Percentiles rank a stretch among this genome's conserved stretches.
phyloP scores from a whole-genome alignment of 208 protist species.

The Phytomonas serpens region DNA sequence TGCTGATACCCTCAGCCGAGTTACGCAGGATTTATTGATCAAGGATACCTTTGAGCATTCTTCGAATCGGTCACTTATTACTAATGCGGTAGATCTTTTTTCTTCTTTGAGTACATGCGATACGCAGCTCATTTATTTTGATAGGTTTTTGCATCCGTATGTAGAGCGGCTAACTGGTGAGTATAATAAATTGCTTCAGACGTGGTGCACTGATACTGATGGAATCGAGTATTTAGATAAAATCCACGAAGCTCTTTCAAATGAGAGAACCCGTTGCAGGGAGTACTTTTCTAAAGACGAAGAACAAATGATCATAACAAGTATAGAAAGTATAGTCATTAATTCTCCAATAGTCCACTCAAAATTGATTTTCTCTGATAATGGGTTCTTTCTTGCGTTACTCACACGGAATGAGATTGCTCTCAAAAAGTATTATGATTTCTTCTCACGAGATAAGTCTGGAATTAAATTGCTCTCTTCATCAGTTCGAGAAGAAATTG shows the following conservation, averaged over 20 bases:
- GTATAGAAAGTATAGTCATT: not conserved
- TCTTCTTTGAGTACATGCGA: slow-evolving; percentile 63
- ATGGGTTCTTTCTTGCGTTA: slow-evolving; percentile 1
- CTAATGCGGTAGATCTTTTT: slow-evolving; percentile 56
- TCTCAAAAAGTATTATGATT: not conserved
- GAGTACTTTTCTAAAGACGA: not conserved
- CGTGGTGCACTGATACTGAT: not conserved
- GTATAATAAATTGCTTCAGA: not conserved
- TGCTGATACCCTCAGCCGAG: slow-evolving; percentile 32
- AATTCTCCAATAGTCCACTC: not conserved
- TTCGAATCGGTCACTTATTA: slow-evolving; percentile 31
- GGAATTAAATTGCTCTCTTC: not conserved
- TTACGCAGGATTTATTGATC: slow-evolving; percentile 53
- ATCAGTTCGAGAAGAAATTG: not conserved
- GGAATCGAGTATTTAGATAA: not conserved
- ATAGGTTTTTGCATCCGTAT: slow-evolving; percentile 68
- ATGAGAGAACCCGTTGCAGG: not conserved
- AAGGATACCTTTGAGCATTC: slow-evolving; percentile 11
- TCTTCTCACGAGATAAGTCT: not conserved
- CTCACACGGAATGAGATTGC: not conserved
- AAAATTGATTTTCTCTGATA: slow-evolving; percentile 1
- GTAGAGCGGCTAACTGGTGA: slow-evolving; percentile 13
- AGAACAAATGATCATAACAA: not conserved
- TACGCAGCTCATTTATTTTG: slow-evolving; percentile 49
- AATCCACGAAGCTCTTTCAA: not conserved